These are phyloP conservation scores for Phytophthora tubulina DNA, from an alignment of 352 stramenopile genomes.

Conservation along the genomic window DNA sequence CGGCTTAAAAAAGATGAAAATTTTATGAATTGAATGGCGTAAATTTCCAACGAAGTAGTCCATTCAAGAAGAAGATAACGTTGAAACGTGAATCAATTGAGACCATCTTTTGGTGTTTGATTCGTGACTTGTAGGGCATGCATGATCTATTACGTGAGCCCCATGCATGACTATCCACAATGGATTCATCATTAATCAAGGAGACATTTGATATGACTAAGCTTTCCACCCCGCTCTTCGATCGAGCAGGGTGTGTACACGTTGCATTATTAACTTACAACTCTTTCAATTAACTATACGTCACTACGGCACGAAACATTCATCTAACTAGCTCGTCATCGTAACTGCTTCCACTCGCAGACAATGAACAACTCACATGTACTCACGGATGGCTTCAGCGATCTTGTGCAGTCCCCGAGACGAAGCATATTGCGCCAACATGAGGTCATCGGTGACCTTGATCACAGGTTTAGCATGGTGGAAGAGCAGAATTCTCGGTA, in stretches of 20 bases:
- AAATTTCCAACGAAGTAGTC: neutral
- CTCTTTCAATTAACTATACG: slow-evolving; percentile 9
- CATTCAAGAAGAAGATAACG: neutral
- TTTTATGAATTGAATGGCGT: slow-evolving; percentile 12
- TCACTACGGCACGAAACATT: slow-evolving; percentile 6
- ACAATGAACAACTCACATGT: slow-evolving; percentile 10
- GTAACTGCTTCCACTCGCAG: slow-evolving; percentile 8
- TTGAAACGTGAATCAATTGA: slow-evolving; percentile 11
- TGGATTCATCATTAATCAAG: neutral
- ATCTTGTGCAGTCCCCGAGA: slow-evolving; percentile 16
- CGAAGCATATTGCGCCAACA: slow-evolving; percentile 11
- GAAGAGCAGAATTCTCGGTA: slow-evolving; percentile 16
- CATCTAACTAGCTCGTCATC: slow-evolving; percentile 4
- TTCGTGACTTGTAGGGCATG: neutral
- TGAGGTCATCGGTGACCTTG: slow-evolving; percentile 17
- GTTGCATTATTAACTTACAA: slow-evolving; percentile 9
- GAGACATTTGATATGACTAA: neutral
- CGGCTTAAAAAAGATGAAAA: slow-evolving; percentile 10
- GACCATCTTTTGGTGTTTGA: neutral
- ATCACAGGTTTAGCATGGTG: slow-evolving; percentile 14
- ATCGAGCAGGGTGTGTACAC: slow-evolving; percentile 7
- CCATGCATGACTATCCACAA: too few species aligned
- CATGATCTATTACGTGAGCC: neutral
- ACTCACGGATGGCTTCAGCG: slow-evolving; percentile 14
- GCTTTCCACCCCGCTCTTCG: slow-evolving; percentile 3